Percentiles rank a stretch among this genome's conserved stretches.
Evolutionary conservation across 2,329 filamentous ascomycete species (phyloP).

Genomic region (Diaporthe sp.): DNA sequence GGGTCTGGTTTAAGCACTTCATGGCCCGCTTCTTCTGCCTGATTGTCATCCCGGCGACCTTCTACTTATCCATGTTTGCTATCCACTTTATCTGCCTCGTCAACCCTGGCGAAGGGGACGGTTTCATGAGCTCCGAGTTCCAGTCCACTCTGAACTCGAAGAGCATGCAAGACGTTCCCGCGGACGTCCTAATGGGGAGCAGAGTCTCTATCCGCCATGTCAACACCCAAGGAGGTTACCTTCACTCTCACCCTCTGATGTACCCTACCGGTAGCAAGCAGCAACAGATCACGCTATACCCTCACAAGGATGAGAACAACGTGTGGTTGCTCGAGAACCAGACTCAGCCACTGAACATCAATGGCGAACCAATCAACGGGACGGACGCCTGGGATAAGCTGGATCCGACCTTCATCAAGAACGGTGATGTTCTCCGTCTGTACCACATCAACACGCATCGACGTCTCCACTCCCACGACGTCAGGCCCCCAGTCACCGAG

Average conservation of each 20-base stretch:
- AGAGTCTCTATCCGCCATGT: slow-evolving; percentile 89
- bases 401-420: slow-evolving; percentile 77
- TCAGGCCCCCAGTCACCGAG: slow-evolving; percentile 88
- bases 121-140: slow-evolving; percentile 99
- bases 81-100: slow-evolving; percentile 95
- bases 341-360: slow-evolving; percentile 85
- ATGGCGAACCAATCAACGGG: slow-evolving; percentile 84
- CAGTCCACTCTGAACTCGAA: slow-evolving; percentile 97
- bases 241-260: slow-evolving; percentile 98
- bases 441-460: slow-evolving; percentile 89
- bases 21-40: slow-evolving; percentile 92
- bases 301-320: slow-evolving; percentile 99
- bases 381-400: slow-evolving; percentile 87
- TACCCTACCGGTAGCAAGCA: slow-evolving; percentile 98
- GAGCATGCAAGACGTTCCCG: slow-evolving; percentile 94
- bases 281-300: slow-evolving; percentile 97
- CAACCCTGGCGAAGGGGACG: slow-evolving; percentile 97
- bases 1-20: slow-evolving; percentile 93
- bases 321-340: slow-evolving; percentile 95
- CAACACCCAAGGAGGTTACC: slow-evolving; percentile 97
- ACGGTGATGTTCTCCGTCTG: slow-evolving; percentile 85
- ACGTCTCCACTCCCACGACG: slow-evolving; percentile 95
- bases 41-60: slow-evolving; percentile 87
- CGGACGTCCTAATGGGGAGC: slow-evolving; percentile 91
- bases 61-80: slow-evolving; percentile 97